Base-by-base conservation (phyloP, 2,329 filamentous ascomycete genomes). In the Colletotrichum liaoningense region DNA sequence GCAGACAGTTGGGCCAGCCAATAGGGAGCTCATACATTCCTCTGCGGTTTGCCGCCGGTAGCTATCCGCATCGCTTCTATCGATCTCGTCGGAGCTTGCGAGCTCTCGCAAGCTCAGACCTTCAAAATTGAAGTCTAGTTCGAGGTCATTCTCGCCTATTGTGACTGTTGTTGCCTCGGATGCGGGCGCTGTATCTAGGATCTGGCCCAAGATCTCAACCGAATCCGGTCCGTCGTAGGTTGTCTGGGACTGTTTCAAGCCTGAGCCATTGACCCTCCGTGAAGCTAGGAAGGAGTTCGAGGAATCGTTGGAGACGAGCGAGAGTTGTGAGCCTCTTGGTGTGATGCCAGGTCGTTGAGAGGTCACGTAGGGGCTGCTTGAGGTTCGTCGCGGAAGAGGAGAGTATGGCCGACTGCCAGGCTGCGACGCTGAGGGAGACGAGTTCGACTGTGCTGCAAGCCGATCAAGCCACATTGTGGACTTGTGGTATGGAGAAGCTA, bases 401-500 rank as follows among this genome's bases (percentile, higher is more conserved):
- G 94, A 95, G 79, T 91, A 93, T 63, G 92, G 86, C 80, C 94
- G 91, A 81, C 89, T 91, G 73, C 88, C 87, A 73, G 91, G 85
- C 79, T 91, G 87, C 73, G 84, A 75, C 54, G 79, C 70, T 33
- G 79, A 77, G n/a, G 91, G 89, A 72, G 83, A 90, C 86, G 81
- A 90, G 75, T 76, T 91, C 70, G 92, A 89, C 82, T 93, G 92
- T 78, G 89, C 91, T 76, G 93, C 92, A 76, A 97, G 91, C 81
- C 95, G 93, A 86, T 98, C 95, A 80, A 97, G 91, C 95, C 95
- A 98, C 94, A 97, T 97, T 78, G 78, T 76, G 72, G 74, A 58
- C 63, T 72, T 72, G 52, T 67, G 52, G 5, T 58, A 46, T 28
- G 59, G 33, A 35, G 24, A 63, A 72, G 74, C 76, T 75, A 71